A percentile compares a stretch with the other conserved stretches of the same genome.
Evolutionary conservation across 2,329 filamentous ascomycete species (phyloP).

Genomic region (Cladosporium velox): DNA sequence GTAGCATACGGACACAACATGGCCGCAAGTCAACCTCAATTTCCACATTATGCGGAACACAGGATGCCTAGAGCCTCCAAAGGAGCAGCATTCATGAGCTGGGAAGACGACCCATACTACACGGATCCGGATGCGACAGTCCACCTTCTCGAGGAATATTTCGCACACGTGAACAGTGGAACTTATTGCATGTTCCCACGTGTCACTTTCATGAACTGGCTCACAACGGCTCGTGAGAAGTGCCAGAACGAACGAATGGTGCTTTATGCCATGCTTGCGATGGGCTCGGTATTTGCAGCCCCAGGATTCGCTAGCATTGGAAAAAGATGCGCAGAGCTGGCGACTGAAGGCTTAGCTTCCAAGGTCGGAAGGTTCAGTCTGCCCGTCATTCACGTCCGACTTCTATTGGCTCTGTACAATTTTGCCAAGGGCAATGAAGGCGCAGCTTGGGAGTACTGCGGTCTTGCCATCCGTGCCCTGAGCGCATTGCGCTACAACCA

Average conservation of each 20-base stretch:
- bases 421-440: constrained; percentile 61
- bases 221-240: constrained; percentile 51
- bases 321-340: constrained; percentile 55
- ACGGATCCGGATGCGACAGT: constrained; percentile 52
- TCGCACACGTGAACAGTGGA: constrained; percentile 57
- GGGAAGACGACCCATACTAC: constrained; percentile 57
- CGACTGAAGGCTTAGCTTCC: constrained; percentile 58
- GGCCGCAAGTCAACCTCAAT: not conserved
- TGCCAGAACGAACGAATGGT: constrained; percentile 56
- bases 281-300: constrained; percentile 60
- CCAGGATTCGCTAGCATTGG: constrained; percentile 45
- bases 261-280: constrained; percentile 60
- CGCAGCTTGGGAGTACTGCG: constrained; percentile 65
- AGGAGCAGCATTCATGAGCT: constrained; percentile 28
- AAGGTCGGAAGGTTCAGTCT: constrained; percentile 57
- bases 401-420: constrained; percentile 68
- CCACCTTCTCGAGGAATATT: constrained; percentile 58
- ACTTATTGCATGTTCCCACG: constrained; percentile 60
- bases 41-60: not conserved
- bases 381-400: constrained; percentile 66
- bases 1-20: not conserved
- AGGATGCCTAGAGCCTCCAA: not conserved
- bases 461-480: constrained; percentile 62
- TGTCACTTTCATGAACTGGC: constrained; percentile 57
- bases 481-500: constrained; percentile 58